Conservation (phyloP, 2,329 filamentous ascomycete species). For the Pyrenophora graminea region DNA sequence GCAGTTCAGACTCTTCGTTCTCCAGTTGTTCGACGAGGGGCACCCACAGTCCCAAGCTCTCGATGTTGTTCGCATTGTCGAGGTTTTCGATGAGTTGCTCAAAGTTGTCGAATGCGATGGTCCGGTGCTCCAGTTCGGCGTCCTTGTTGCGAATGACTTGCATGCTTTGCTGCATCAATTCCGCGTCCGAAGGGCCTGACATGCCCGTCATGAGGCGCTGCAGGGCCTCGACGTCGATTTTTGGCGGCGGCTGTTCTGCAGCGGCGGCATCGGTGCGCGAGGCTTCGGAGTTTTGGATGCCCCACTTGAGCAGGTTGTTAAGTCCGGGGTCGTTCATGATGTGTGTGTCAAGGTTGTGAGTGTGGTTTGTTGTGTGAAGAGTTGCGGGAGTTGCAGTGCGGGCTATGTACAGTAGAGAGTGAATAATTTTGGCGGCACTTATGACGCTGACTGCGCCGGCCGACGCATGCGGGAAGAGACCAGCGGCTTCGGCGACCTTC, state of each 20-base stretch:
- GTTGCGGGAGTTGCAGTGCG: constrained; percentile 4
- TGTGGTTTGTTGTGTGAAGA: constrained; percentile 9
- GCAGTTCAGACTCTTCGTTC: constrained; percentile 70
- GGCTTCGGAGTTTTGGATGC: constrained; percentile 64
- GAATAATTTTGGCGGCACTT: constrained; percentile 28
- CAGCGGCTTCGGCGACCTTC: constrained; percentile 31
- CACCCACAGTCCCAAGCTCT: constrained; percentile 76
- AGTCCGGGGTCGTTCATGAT: constrained; percentile 64
- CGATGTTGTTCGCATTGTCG: constrained; percentile 96
- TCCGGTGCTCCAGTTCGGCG: constrained; percentile 20
- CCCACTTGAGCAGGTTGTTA: constrained; percentile 81
- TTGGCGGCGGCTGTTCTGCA: constrained; percentile 49
- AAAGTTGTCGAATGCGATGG: constrained; percentile 35
- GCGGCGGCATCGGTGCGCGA: constrained; percentile 40
- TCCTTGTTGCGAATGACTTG: constrained; percentile 66
- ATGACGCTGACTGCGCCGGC: constrained; percentile 29
- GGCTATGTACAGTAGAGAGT: constrained; percentile 15
- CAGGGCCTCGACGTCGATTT: constrained; percentile 21
- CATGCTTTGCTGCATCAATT: constrained; percentile 88
- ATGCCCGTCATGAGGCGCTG: constrained; percentile 14
- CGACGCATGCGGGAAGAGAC: constrained; percentile 21
- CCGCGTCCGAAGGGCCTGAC: constrained; percentile 68
- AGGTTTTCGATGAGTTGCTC: constrained; percentile 50
- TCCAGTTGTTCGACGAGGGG: constrained; percentile 74
- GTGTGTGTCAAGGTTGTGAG: constrained; percentile 1